Evolutionary conservation across 2,329 filamentous ascomycete genomes (phyloP).

Genomic region (Alternaria sp.): DNA sequence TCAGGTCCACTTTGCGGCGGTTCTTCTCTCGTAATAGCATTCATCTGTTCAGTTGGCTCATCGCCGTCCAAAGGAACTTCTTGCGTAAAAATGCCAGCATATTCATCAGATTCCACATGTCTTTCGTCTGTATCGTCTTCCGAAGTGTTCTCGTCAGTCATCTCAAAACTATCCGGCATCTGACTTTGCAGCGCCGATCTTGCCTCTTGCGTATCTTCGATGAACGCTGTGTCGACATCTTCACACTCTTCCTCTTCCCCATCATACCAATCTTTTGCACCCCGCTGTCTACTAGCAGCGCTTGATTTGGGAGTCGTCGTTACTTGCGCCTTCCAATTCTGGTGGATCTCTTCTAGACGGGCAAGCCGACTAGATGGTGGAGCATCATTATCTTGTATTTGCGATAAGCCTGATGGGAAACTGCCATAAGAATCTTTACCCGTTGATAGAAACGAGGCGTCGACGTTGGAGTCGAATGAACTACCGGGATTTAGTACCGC

Average conservation of each 20-base stretch:
- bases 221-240: conserved; percentile 32
- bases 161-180: conserved; percentile 37
- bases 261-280: neutral
- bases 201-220: conserved; percentile 57
- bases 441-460: conserved; percentile 17
- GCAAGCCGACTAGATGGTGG: conserved; percentile 33
- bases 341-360: conserved; percentile 37
- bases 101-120: neutral
- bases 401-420: conserved; percentile 34
- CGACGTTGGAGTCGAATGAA: neutral
- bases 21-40: neutral
- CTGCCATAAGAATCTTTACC: conserved; percentile 47
- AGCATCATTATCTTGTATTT: neutral
- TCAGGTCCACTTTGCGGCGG: neutral
- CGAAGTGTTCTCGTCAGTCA: conserved; percentile 28
- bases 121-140: neutral
- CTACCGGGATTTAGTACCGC: neutral
- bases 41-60: neutral
- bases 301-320: conserved; percentile 16
- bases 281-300: neutral
- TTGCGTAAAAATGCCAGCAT: neutral
- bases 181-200: conserved; percentile 53
- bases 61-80: neutral
- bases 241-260: neutral
- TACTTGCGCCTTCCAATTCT: conserved; percentile 30